Percentiles rank a stretch among this genome's conserved stretches.
phyloP scores from a whole-genome alignment of 2,329 filamentous ascomycete genomes.

The Microascus cirrosus region DNA sequence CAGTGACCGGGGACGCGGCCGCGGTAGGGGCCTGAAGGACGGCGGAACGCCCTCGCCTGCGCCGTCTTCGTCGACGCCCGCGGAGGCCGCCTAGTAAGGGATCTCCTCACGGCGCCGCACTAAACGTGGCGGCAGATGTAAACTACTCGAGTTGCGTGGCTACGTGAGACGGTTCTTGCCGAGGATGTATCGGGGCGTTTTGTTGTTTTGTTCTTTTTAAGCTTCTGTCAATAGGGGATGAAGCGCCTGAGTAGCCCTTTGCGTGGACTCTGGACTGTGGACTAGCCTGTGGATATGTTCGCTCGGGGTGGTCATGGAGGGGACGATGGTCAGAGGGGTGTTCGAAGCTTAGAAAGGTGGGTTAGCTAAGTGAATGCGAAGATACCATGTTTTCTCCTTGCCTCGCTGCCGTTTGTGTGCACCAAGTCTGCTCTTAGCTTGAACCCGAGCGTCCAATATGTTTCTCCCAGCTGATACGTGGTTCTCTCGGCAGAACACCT shows the following conservation, averaged over 20 bases:
- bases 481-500: too few relatives aligned
- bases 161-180: not conserved
- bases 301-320: not conserved
- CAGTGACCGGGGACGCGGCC: conserved; percentile 41
- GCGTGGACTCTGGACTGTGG: not conserved
- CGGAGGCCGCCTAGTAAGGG: conserved; percentile 19
- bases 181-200: not conserved
- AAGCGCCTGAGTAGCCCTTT: too few relatives aligned
- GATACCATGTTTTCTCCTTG: conserved; percentile 4
- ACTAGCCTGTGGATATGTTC: not conserved
- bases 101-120: not conserved
- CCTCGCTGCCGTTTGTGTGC: not conserved
- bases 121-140: not conserved
- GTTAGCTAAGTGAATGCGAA: conserved; percentile 1
- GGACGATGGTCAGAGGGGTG: not conserved
- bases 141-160: not conserved
- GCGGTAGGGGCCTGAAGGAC: conserved; percentile 46
- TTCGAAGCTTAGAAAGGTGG: conserved; percentile 2
- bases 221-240: not conserved
- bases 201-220: not conserved
- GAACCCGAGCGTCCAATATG: too few relatives aligned
- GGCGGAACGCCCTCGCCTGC: conserved; percentile 46
- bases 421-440: not conserved
- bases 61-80: conserved; percentile 36
- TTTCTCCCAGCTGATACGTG: too few relatives aligned